A percentile compares a stretch with the other conserved stretches of the same genome.
These are phyloP conservation scores for Protomyces gravidus DNA, from an alignment of 1,139 yeast genomes.

Conservation along the genomic window DNA sequence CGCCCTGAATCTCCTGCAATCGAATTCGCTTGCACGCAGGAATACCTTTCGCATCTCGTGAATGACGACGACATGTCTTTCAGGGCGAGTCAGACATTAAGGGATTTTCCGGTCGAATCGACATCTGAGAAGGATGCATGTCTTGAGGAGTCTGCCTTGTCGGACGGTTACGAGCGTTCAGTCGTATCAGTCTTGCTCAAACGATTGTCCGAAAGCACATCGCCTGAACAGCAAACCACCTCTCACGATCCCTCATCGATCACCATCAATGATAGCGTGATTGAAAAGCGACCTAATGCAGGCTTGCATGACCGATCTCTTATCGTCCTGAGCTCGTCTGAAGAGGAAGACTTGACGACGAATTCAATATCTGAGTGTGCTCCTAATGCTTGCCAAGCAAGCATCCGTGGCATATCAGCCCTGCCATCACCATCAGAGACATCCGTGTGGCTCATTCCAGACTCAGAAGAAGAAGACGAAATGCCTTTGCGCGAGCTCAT, in stretches of 20 bases:
- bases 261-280: background rate
- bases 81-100: background rate
- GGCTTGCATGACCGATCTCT: background rate
- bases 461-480: background rate
- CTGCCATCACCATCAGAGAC: background rate
- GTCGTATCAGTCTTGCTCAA: background rate
- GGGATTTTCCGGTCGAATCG: background rate
- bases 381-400: too few relatives aligned
- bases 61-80: background rate
- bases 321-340: background rate
- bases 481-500: background rate
- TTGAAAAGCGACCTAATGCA: too few relatives aligned
- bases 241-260: too few relatives aligned
- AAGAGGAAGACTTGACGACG: background rate
- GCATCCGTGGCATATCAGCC: background rate
- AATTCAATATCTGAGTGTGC: too few relatives aligned
- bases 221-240: background rate
- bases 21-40: background rate
- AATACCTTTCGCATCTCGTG: background rate
- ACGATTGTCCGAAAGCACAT: background rate
- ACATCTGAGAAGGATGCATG: background rate
- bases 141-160: background rate
- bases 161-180: background rate
- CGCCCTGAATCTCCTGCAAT: background rate
- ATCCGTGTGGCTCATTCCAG: background rate